A percentile compares a stretch with the other conserved stretches of the same genome.
phyloP scores from a whole-genome alignment of 495 filamentous ascomycete genomes.

The Aspergillus campestris region DNA sequence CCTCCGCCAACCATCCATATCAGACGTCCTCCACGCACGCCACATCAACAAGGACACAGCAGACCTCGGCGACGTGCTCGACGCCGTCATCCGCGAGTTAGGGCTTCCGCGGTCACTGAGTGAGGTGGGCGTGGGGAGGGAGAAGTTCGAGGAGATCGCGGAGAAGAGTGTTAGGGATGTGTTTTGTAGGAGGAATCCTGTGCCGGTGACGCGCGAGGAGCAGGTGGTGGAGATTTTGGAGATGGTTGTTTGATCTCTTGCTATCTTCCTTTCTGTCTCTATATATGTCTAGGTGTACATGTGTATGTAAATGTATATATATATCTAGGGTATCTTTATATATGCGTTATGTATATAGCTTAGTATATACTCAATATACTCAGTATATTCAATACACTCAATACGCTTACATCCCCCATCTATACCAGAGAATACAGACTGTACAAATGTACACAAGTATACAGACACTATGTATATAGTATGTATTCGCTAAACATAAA shows the following conservation, averaged over 20 bases:
- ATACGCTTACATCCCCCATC: too few species aligned
- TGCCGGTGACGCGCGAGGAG: slow-evolving; percentile 37
- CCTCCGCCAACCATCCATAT: slow-evolving; percentile 36
- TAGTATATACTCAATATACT: background rate
- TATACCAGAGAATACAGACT: too few species aligned
- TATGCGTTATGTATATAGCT: too few species aligned
- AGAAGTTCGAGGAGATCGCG: slow-evolving; percentile 44
- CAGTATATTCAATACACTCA: too few species aligned
- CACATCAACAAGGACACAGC: slow-evolving; percentile 24
- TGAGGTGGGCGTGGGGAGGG: slow-evolving; percentile 46
- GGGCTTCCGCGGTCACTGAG: slow-evolving; percentile 48
- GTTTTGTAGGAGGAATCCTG: slow-evolving; percentile 42
- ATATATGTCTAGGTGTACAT: too few species aligned
- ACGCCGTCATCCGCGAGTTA: slow-evolving; percentile 45
- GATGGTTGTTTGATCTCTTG: slow-evolving; percentile 22
- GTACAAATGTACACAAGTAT: too few species aligned
- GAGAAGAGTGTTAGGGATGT: slow-evolving; percentile 44
- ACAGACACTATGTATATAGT: slow-evolving; percentile 4
- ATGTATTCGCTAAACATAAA: background rate
- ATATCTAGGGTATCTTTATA: too few species aligned
- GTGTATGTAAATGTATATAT: too few species aligned
- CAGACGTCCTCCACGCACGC: slow-evolving; percentile 28
- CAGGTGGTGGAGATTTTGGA: slow-evolving; percentile 52
- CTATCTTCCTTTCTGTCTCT: background rate
- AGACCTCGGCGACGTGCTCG: slow-evolving; percentile 48